Conservation (phyloP, 23 red algal genomes). For the Chondrus crispus region DNA sequence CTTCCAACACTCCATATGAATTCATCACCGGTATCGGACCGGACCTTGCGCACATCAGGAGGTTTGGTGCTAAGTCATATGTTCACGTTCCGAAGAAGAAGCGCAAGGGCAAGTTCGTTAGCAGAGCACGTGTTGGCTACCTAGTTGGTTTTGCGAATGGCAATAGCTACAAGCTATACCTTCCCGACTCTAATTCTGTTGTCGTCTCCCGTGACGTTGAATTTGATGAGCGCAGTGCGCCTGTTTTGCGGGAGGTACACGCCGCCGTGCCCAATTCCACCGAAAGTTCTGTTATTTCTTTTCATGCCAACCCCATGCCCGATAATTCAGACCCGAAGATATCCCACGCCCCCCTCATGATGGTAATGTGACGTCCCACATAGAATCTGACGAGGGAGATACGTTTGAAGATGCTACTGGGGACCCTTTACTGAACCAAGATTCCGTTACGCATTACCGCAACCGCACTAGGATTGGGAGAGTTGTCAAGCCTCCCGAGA, state of each 20-base stretch:
- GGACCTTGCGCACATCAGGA: constrained; percentile 1
- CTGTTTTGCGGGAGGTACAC: too few relatives aligned
- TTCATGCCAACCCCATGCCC: too few relatives aligned
- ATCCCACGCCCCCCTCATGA: too few relatives aligned
- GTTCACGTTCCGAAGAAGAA: constrained; percentile 20
- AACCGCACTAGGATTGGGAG: not conserved
- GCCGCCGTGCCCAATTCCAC: too few relatives aligned
- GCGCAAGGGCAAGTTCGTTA: not conserved
- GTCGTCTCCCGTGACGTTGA: constrained; percentile 2
- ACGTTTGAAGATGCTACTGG: too few relatives aligned
- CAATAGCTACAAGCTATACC: constrained; percentile 19
- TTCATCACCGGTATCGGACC: not conserved
- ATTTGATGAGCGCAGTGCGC: constrained; percentile 13
- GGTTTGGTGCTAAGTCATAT: constrained; percentile 8
- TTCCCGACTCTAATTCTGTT: not conserved
- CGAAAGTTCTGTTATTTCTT: too few relatives aligned
- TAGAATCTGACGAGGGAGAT: too few relatives aligned
- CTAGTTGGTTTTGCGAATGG: constrained; percentile 34
- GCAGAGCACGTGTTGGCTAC: not conserved
- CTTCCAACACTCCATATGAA: not conserved
- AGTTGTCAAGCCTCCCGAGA: not conserved
- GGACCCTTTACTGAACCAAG: too few relatives aligned
- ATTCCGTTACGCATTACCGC: not conserved
- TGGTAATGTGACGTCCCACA: too few relatives aligned
- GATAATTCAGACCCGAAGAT: too few relatives aligned